Evolutionary conservation across 768 basidiomycete genomes (phyloP), one percentile per base, ranked within the genome.

Genomic region (Lenzites betulinus): DNA sequence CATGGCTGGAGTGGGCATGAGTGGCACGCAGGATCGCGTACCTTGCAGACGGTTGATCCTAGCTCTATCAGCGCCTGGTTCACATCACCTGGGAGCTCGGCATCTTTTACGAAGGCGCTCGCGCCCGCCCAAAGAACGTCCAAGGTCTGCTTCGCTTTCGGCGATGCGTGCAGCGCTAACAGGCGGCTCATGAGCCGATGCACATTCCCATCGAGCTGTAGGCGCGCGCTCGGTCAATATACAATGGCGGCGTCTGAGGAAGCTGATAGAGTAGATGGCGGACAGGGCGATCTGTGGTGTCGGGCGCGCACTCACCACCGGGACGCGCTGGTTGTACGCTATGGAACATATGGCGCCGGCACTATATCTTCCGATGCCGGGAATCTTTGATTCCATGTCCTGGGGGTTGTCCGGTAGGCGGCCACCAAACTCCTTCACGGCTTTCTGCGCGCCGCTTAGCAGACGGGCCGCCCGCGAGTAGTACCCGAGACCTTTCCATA

Each of bases 61-160:
- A 98, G 84, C 70, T 98, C 95, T 71, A 98, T 98, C 51, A 98
- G 79, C 15, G 92, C 94, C 75, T 97, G 90, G 69, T 96, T 96
- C 64, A 95, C 79, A 70, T 95, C 92, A 18, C 94, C 93, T 0
- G 93, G 83, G 62, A 81, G 72, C 35, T 82, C 79, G 50, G 78
- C 70, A 13, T 64, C 77, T 41, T 83, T 73, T 11, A 97, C 89
- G 71, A 97, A 81, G 2, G 78, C 79, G 41, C 78, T 78, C 1
- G 95, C 95, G 5, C 83, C 87, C 5, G 78, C 74, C 95, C 95
- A 97, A n/a, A 98, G 76, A 53, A 90, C 73, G 66, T 93, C 88
- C 52, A 92, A 81, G 0, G 90, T 88, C 12, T 76, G 68, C 70
- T 95, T 95, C 23, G 84, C 80, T 71, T 95, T 94, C 15, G 92